A percentile compares a stretch with the other conserved stretches of the same genome.
Evolutionary conservation across 345 rosid genomes (phyloP).

Genomic region (Hibiscus trionum): DNA sequence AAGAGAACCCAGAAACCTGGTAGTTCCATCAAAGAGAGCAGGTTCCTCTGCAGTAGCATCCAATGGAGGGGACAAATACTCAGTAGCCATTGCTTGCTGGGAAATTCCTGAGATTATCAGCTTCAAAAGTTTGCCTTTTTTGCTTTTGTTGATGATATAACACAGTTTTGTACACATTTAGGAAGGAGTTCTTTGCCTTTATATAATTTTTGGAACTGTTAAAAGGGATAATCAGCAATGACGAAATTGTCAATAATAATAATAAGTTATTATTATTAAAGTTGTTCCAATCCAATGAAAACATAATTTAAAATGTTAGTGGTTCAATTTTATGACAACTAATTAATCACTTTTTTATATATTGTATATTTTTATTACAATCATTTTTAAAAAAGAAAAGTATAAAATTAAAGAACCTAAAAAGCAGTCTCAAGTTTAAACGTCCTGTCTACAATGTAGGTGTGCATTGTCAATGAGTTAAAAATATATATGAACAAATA

Average conservation of each 20-base stretch:
- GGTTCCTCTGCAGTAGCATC: conserved; percentile 56
- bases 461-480: too few species aligned
- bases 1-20: conserved; percentile 25
- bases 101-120: background rate
- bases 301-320: too few species aligned
- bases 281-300: too few species aligned
- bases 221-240: background rate
- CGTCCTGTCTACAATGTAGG: too few species aligned
- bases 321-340: background rate
- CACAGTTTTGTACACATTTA: background rate
- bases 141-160: background rate
- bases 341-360: background rate
- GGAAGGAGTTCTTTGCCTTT: background rate
- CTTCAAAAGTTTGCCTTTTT: background rate
- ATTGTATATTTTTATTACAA: too few species aligned
- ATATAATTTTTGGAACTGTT: background rate
- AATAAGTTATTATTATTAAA: too few species aligned
- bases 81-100: conserved; percentile 28
- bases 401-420: too few species aligned
- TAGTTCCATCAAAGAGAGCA: conserved; percentile 67
- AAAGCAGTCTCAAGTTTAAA: too few species aligned
- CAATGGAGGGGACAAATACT: conserved; percentile 40
- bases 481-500: too few species aligned
- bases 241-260: background rate
- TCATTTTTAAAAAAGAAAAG: too few species aligned